Evolutionary conservation across 257 asterid genomes (phyloP), one percentile per base, ranked within the genome.

Genomic region (Solanum dulcamara): DNA sequence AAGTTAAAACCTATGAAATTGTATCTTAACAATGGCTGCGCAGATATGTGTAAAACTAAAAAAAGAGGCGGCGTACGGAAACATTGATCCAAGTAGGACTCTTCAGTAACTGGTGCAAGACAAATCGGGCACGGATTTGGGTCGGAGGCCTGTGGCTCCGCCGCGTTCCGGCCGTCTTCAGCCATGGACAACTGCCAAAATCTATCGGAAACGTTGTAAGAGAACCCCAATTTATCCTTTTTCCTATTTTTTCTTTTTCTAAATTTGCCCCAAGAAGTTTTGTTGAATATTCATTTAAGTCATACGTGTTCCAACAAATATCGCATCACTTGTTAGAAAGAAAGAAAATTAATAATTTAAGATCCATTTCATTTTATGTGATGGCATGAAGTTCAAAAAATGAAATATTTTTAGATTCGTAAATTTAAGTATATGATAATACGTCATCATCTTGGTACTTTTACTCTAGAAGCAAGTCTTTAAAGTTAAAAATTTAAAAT

Each of bases 41-140:
- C 38, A 33, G 12, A 37, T 46, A 79, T 51, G 38, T 6, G 30
- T 81, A 70, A 38, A 48, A 32, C 66, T 79, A 42, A 68, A 6
- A 81, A 48, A 10, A 75, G 32, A 51, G 48, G 55, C 4, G 1
- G 37, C 93, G 68, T 92, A 94, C 97, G 98, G 87, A 91, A 93
- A 86, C 98, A 94, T 50, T 89, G 89, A 85, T 92, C 95, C 86
- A 94, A 88, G 87, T 93, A 94, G n/a, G 95, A 92, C 35, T 91
- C 96, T 20, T 85, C 86, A 22, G 86, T 88, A 64, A 90, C 83
- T 12, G 91, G 86, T 40, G 90, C 88, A 13, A 94, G 90, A 64
- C 97, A 94, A 83, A 93, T 94, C 10, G 98, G 93, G 50, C 97
- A 93, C 1, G 95, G 94, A 74, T 84, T 88, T 68, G 86, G 90